A percentile compares a stretch with the other conserved stretches of the same genome.
phyloP scores from a whole-genome alignment of 1,139 yeast species.

The Candida gigantensis region DNA sequence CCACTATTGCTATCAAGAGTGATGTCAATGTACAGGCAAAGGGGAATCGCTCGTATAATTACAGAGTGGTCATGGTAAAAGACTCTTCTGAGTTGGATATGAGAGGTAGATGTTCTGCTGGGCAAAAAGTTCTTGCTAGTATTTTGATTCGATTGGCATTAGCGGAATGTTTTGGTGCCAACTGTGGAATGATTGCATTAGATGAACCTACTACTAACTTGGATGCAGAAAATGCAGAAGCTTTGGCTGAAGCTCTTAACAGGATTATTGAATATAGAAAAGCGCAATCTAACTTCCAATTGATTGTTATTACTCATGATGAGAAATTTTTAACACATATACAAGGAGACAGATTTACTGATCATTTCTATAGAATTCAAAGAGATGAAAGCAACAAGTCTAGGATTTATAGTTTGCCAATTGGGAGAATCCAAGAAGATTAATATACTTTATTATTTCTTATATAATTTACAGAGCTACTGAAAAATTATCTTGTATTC shows the following conservation, averaged over 20 bases:
- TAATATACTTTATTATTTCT: too few species aligned
- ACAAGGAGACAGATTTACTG: conserved; percentile 85
- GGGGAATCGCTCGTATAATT: conserved; percentile 78
- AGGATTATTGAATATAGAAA: conserved; percentile 74
- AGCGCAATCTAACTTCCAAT: conserved; percentile 84
- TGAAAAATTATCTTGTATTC: conserved; percentile 3
- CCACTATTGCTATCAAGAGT: conserved; percentile 81
- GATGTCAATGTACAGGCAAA: conserved; percentile 64
- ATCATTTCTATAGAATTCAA: conserved; percentile 78
- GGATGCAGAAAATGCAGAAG: conserved; percentile 85
- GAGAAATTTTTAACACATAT: conserved; percentile 84
- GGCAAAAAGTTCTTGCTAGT: conserved; percentile 93
- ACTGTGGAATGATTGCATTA: conserved; percentile 92
- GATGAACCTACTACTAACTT: conserved; percentile 98
- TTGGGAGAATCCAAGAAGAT: conserved; percentile 38
- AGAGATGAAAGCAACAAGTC: conserved; percentile 83
- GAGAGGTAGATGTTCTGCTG: conserved; percentile 98
- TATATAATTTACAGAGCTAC: background rate
- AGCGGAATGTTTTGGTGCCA: conserved; percentile 93
- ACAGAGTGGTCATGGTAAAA: conserved; percentile 93
- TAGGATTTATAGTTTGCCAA: conserved; percentile 55
- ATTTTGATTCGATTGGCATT: conserved; percentile 88
- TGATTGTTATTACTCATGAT: conserved; percentile 94
- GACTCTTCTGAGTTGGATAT: conserved; percentile 91
- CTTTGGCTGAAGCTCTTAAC: conserved; percentile 79